phyloP scores from a whole-genome alignment of 129 eudicot species.

The Arctium minus region DNA sequence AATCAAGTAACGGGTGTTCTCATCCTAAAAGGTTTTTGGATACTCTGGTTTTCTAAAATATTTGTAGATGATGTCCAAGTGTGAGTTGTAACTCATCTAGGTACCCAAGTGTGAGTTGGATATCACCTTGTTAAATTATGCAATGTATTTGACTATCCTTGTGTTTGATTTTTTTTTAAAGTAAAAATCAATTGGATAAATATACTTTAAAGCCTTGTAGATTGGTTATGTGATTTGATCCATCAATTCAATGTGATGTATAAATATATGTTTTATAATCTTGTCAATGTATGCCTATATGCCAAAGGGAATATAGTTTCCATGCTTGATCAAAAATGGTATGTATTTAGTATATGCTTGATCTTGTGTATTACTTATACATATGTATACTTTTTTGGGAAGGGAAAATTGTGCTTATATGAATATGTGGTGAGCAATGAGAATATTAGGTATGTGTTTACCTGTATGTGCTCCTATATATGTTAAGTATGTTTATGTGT shows the following conservation, averaged over 20 bases:
- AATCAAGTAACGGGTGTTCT: not conserved
- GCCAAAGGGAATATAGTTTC: not conserved
- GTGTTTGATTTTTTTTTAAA: too few relatives aligned
- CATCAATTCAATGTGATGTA: too few relatives aligned
- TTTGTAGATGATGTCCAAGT: not conserved
- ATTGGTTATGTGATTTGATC: too few relatives aligned
- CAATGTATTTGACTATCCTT: too few relatives aligned
- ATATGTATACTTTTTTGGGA: not conserved
- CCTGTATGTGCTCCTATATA: too few relatives aligned
- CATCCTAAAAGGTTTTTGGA: not conserved
- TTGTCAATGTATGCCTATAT: not conserved
- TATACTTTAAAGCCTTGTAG: too few relatives aligned
- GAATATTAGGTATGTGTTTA: too few relatives aligned
- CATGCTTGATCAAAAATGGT: not conserved
- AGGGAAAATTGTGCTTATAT: not conserved
- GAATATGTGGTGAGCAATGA: too few relatives aligned
- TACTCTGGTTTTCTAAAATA: not conserved
- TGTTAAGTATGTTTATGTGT: too few relatives aligned
- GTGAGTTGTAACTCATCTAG: not conserved
- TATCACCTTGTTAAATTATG: too few relatives aligned
- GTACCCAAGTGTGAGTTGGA: not conserved
- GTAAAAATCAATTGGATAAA: too few relatives aligned
- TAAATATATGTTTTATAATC: too few relatives aligned
- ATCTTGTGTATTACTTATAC: not conserved
- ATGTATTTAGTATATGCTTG: not conserved